A percentile compares a stretch with the other conserved stretches of the same genome.
Conservation (phyloP, 345 rosid genomes). For the Passiflora organensis region DNA sequence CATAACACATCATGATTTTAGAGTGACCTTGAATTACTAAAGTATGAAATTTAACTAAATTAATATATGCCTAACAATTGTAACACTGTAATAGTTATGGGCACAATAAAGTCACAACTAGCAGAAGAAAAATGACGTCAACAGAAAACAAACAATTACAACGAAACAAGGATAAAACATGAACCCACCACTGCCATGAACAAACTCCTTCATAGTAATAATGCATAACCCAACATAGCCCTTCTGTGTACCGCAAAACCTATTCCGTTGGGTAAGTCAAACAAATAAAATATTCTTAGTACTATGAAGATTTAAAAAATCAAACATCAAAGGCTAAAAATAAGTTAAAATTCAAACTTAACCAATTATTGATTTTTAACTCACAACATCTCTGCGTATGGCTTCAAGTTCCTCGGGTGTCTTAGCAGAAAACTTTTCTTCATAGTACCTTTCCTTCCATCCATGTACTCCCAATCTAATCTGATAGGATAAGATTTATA, state of each 20-base stretch:
- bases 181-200: conserved; percentile 22
- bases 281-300: neutral
- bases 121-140: neutral
- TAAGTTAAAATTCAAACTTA: neutral
- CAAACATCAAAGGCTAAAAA: neutral
- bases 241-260: conserved; percentile 19
- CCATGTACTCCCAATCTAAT: conserved; percentile 11
- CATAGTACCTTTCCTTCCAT: conserved; percentile 20
- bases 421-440: conserved; percentile 18
- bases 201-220: conserved; percentile 21
- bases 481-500: conserved; percentile 2
- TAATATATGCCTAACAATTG: too few relatives aligned
- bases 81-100: neutral
- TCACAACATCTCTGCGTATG: conserved; percentile 13
- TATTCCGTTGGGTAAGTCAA: neutral
- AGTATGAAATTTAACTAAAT: too few relatives aligned
- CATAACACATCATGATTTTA: too few relatives aligned
- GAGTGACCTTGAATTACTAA: neutral
- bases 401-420: conserved; percentile 17
- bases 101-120: neutral
- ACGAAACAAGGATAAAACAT: neutral
- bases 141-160: neutral
- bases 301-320: neutral
- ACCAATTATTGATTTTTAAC: too few relatives aligned
- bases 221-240: conserved; percentile 23